Base-by-base conservation (phyloP, 164 flowering plant genomes). In the Stephania cephalantha region DNA sequence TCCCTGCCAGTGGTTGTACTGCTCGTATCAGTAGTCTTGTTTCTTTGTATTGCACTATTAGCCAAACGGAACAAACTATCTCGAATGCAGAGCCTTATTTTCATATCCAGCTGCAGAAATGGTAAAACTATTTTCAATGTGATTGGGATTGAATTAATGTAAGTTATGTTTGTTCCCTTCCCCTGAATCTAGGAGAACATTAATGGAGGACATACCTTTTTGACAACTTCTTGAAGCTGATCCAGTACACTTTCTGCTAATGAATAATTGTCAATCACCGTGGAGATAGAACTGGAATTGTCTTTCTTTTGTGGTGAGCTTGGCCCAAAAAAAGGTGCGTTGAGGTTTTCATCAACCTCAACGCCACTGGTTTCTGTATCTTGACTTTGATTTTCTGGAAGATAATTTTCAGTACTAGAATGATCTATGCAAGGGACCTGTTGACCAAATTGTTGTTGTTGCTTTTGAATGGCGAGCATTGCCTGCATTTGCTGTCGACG, bases 1-100 rank as follows among this genome's bases (percentile, higher is more conserved):
- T 86, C 88, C 74, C 72, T 80, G 79, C 80, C 78, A 72, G 77
- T 83, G 78, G 76, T 85, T 69, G 86, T 76, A 71, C 88, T 83
- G 84, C 87, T 82, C 79, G 83, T 81, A 76, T 89, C 91, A 78
- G 78, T 82, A 35, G 82, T 73, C 79, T 71, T 78, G 64, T 89
- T 88, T 79, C 98, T 88, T 78, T 83, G 90, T 73, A 48, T 78
- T 46, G 98, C 91, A 88, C 95, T 89, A 81, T 85, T 88, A 71
- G 97, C 93, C 82, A 95, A 78, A 55, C 98, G 93, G 81, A 82
- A 88, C 85, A 95, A 83, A 82, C 98, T 91, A 80, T 95, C 97
- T 71, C 92, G 83, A 69, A 95, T 85, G 70, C 90, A 86, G 42
- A 91, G 87, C 78, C 95, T 87, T 71, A 83, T 81, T 75, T 76